Evolutionary conservation across 83 land plant genomes (phyloP), one percentile per base, ranked within the genome.

Genomic region (Picea abies): DNA sequence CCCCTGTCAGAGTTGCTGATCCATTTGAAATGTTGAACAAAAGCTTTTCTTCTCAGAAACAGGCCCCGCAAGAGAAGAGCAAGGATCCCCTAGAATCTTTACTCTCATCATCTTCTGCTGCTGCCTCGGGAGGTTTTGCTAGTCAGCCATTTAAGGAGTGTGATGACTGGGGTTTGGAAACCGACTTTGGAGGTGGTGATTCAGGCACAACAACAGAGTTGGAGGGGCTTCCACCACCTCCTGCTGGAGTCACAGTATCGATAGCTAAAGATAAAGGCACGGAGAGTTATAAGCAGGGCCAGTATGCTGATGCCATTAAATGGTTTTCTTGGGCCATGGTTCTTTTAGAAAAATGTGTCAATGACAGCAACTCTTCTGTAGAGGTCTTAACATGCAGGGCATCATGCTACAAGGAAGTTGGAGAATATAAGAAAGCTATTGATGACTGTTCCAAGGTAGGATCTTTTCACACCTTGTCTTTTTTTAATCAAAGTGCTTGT

Each of bases 391-490:
- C 92, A 1, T 87, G 91, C 85, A 80, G 99, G 79, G 95, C 94
- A 63, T 92, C 98, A 19, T 96, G 98, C 82, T 94, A 91, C 60
- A 97, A 97, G 80, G 99, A 97, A 85, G 95, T 96, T 84, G 99
- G 99, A 23, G 99, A 97, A 65, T 94, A 94, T 76, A 97, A 97
- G 87, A 97, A 97, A 79, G 99, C 99, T 39, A 86, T 97, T 60
- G 97, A 91, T 29, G 99, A 97, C 75, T 97, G 99, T 79, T 84
- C 92, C 60, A 93, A 88, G 99, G 99, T 97, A 84, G 19, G 68
- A 63, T 60, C 32, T 44, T 64, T 52, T 75, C 58, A 29, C 22
- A 32, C 37, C 9, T 20, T 5, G 3, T 39, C 4, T 10, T 37
- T 63, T 60, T 79, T 79, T 52, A 19, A 63, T 3, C 1, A 23